Percentiles rank a stretch among this genome's conserved stretches.
phyloP scores from a whole-genome alignment of 2,329 filamentous ascomycete species.

The Dryadomyces quercivorus region DNA sequence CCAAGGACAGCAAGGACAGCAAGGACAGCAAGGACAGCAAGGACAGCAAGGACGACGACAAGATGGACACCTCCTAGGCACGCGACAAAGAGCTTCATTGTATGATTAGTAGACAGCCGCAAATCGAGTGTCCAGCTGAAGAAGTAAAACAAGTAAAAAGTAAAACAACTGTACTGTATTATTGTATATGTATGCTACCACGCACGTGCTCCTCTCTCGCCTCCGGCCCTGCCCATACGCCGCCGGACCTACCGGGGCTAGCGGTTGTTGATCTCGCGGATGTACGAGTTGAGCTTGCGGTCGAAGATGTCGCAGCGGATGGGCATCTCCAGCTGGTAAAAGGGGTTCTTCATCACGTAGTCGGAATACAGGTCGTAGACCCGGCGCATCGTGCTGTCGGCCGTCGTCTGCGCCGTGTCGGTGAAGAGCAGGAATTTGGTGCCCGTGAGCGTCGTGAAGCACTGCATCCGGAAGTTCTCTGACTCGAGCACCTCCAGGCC shows the following conservation, averaged over 20 bases:
- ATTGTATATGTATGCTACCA: no score
- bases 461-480: conserved; percentile 88
- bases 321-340: conserved; percentile 97
- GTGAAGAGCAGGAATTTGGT: conserved; percentile 95
- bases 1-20: conserved; percentile 35
- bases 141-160: no score
- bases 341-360: conserved; percentile 99
- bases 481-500: conserved; percentile 90
- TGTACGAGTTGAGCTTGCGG: conserved; percentile 67
- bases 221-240: neutral
- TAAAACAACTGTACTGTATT: no score
- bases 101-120: conserved; percentile 8
- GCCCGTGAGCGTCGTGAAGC: conserved; percentile 88
- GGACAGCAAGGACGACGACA: conserved; percentile 49
- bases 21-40: conserved; percentile 37
- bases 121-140: no score
- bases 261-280: conserved; percentile 58
- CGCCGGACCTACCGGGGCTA: conserved; percentile 12
- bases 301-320: conserved; percentile 93
- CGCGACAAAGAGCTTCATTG: neutral
- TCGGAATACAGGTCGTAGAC: conserved; percentile 94
- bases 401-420: conserved; percentile 74
- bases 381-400: conserved; percentile 69
- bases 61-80: conserved; percentile 77
- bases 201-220: neutral